phyloP scores from a whole-genome alignment of 345 rosid genomes.

The Raphanus raphanistrum region DNA sequence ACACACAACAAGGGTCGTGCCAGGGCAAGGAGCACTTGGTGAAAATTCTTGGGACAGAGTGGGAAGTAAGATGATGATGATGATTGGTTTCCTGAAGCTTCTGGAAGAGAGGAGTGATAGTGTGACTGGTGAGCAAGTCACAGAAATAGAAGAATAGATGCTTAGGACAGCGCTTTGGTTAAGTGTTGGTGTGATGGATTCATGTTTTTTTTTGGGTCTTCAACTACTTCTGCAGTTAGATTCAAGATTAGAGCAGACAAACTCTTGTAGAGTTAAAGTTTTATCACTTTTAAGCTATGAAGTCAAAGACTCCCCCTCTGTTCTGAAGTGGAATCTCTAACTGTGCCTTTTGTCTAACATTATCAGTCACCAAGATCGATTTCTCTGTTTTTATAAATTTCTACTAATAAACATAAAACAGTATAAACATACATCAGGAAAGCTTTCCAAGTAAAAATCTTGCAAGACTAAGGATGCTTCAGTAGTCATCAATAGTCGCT shows the following conservation, averaged over 20 bases:
- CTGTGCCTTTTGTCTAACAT: background rate
- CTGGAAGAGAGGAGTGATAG: slow-evolving; percentile 27
- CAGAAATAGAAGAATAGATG: slow-evolving; percentile 15
- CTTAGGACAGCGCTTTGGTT: slow-evolving; percentile 17
- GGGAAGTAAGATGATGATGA: slow-evolving; percentile 31
- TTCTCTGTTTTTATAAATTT: background rate
- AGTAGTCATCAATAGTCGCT: slow-evolving; percentile 10
- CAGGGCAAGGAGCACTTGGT: slow-evolving; percentile 56
- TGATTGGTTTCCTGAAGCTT: no score
- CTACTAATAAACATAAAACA: background rate
- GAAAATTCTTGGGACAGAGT: slow-evolving; percentile 51
- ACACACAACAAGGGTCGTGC: slow-evolving; percentile 20
- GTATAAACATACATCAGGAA: background rate
- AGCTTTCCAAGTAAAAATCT: background rate
- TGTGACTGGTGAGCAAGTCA: slow-evolving; percentile 13
- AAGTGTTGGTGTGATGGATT: slow-evolving; percentile 9
- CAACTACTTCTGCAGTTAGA: slow-evolving; percentile 12
- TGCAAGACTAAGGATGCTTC: slow-evolving; percentile 15
- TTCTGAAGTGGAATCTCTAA: slow-evolving; percentile 12
- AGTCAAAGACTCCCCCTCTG: background rate
- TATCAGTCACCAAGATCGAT: background rate
- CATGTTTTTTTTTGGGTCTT: background rate
- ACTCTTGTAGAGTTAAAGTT: background rate
- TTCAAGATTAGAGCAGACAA: background rate
- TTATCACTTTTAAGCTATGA: background rate